These are phyloP conservation scores for Novymonas esmeraldas DNA, from an alignment of 208 protist species.

Conservation along the genomic window DNA sequence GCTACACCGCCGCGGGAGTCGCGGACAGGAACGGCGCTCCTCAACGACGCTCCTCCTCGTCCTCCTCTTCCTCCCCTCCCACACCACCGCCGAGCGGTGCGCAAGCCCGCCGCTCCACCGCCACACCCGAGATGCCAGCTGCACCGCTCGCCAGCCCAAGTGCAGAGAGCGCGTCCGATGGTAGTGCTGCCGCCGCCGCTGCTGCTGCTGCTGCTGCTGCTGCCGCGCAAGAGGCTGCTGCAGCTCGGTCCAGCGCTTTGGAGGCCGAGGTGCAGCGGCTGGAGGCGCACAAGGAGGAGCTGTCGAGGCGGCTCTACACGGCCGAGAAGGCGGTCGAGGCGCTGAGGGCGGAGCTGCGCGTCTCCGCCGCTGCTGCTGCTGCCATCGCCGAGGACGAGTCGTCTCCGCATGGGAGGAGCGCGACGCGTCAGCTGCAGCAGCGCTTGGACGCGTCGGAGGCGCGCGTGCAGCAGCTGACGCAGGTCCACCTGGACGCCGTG, in stretches of 20 bases:
- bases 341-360: neutral
- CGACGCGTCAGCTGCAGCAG: conserved; percentile 25
- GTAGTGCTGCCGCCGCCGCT: too few species aligned
- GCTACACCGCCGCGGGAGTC: neutral
- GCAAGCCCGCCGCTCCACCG: neutral
- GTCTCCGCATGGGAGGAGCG: conserved; percentile 5
- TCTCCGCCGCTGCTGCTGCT: neutral
- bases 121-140: too few species aligned
- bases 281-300: conserved; percentile 11
- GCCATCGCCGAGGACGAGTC: neutral
- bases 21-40: too few species aligned
- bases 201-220: neutral
- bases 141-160: too few species aligned
- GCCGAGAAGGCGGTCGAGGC: conserved; percentile 3
- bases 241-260: conserved; percentile 1
- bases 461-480: conserved; percentile 3
- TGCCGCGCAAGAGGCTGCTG: neutral
- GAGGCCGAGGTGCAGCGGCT: conserved; percentile 17
- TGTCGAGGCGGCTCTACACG: conserved; percentile 4
- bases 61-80: too few species aligned
- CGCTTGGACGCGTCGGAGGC: conserved; percentile 17
- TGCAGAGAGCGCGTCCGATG: too few species aligned
- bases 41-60: too few species aligned
- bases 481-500: conserved; percentile 29
- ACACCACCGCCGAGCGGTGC: neutral